Conservation (phyloP, 2,329 filamentous ascomycete species). For the Xylaria arbuscula region DNA sequence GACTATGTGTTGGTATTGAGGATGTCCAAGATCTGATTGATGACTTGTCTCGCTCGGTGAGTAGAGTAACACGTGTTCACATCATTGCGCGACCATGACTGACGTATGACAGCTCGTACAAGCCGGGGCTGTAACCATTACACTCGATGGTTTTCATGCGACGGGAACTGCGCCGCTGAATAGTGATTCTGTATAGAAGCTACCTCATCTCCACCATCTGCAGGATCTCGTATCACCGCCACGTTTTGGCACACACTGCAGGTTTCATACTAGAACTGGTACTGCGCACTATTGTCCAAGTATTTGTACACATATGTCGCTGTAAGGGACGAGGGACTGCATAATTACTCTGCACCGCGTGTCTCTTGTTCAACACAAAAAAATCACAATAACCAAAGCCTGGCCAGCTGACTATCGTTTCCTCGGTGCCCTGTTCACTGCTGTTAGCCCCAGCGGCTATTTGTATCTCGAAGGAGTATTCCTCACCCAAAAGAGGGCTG, state of each 20-base stretch:
- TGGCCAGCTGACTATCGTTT: slow-evolving; percentile 33
- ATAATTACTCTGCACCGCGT: slow-evolving; percentile 15
- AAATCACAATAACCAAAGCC: slow-evolving; percentile 39
- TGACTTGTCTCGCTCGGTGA: slow-evolving; percentile 88
- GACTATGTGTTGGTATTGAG: slow-evolving; percentile 95
- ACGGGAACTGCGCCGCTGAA: slow-evolving; percentile 42
- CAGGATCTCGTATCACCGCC: slow-evolving; percentile 31
- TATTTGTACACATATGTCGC: slow-evolving; percentile 28
- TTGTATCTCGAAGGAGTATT: slow-evolving; percentile 6
- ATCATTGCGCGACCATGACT: slow-evolving; percentile 35
- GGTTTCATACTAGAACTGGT: slow-evolving; percentile 8
- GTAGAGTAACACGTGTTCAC: slow-evolving; percentile 53
- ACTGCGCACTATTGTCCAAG: slow-evolving; percentile 13
- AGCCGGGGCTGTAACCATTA: slow-evolving; percentile 90
- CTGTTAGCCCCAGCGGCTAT: slow-evolving; percentile 33
- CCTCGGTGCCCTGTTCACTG: slow-evolving; percentile 33
- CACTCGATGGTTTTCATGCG: slow-evolving; percentile 83
- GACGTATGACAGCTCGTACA: slow-evolving; percentile 76
- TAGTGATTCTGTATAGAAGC: slow-evolving; percentile 40
- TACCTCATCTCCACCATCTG: slow-evolving; percentile 27
- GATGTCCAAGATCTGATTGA: slow-evolving; percentile 92
- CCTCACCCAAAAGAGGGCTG: slow-evolving; percentile 41
- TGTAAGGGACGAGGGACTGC: slow-evolving; percentile 35
- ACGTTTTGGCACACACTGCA: slow-evolving; percentile 18
- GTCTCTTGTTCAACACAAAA: slow-evolving; percentile 32